Conservation (phyloP, 805 yeast genomes). For the Ogataea pignaliae region DNA sequence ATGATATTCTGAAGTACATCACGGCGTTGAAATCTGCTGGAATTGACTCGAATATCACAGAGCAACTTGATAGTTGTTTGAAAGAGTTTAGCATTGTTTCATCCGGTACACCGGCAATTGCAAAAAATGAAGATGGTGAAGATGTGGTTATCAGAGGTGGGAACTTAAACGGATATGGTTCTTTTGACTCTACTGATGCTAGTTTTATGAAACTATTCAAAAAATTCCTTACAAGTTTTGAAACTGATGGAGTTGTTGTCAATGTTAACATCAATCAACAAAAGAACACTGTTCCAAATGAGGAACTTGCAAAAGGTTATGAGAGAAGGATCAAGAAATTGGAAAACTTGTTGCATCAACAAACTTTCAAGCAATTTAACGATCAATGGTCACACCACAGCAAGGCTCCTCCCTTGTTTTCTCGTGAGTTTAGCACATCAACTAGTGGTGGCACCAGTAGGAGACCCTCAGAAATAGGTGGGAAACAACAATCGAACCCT, state of each 20-base stretch:
- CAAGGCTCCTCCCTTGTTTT: slow-evolving; percentile 1
- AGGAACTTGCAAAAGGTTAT: slow-evolving; percentile 54
- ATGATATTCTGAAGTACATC: slow-evolving; percentile 35
- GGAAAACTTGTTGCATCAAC: slow-evolving; percentile 74
- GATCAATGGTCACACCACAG: slow-evolving; percentile 29
- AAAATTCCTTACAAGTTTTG: slow-evolving; percentile 42
- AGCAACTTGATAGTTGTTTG: slow-evolving; percentile 35
- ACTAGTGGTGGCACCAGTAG: slow-evolving; percentile 2
- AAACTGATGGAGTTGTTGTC: slow-evolving; percentile 30
- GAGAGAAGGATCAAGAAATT: slow-evolving; percentile 69
- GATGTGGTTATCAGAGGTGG: slow-evolving; percentile 21
- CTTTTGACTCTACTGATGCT: slow-evolving; percentile 24
- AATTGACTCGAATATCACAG: slow-evolving; percentile 31
- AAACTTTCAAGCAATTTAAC: slow-evolving; percentile 52
- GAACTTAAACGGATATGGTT: slow-evolving; percentile 26
- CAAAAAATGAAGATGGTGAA: slow-evolving; percentile 17
- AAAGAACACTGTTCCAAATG: slow-evolving; percentile 14
- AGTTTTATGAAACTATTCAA: slow-evolving; percentile 37
- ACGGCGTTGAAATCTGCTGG: slow-evolving; percentile 27
- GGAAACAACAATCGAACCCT: neutral
- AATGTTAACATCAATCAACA: slow-evolving; percentile 32
- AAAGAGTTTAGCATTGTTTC: slow-evolving; percentile 11
- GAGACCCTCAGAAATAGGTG: slow-evolving; percentile 1
- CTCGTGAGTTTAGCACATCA: neutral
- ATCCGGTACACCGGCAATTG: neutral